Evolutionary conservation across 768 basidiomycete species (phyloP).

Genomic region (Leccinum broughii): DNA sequence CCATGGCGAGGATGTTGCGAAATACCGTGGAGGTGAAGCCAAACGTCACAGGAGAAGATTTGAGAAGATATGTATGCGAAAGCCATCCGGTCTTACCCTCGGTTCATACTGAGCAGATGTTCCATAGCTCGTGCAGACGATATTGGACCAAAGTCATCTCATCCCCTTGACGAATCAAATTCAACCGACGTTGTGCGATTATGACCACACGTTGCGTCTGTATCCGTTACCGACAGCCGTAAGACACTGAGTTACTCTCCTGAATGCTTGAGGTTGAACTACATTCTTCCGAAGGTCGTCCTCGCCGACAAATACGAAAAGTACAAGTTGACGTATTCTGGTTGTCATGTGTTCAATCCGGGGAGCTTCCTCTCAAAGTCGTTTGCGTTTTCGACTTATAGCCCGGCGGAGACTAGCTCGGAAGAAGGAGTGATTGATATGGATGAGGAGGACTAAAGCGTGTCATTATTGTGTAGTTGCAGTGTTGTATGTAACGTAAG

Average conservation of each 20-base stretch:
- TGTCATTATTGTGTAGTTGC: not conserved
- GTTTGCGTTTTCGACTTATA: conserved; percentile 88
- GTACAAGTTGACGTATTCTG: conserved; percentile 95
- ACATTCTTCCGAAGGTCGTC: conserved; percentile 56
- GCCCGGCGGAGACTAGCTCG: conserved; percentile 80
- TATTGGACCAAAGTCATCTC: conserved; percentile 95
- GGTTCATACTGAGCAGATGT: not conserved
- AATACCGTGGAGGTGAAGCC: conserved; percentile 90
- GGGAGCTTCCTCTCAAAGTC: conserved; percentile 85
- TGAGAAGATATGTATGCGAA: conserved; percentile 81
- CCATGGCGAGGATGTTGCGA: conserved; percentile 91
- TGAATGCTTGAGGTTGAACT: conserved; percentile 8
- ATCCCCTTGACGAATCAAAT: conserved; percentile 81
- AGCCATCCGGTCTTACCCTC: not conserved
- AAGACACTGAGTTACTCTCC: conserved; percentile 30
- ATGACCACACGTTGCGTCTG: conserved; percentile 87
- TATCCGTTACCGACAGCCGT: conserved; percentile 95
- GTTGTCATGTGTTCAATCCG: conserved; percentile 98
- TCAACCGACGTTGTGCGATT: conserved; percentile 86
- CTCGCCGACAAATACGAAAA: conserved; percentile 96
- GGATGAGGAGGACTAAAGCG: conserved; percentile 37
- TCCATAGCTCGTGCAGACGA: conserved; percentile 86
- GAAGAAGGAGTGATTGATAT: conserved; percentile 65
- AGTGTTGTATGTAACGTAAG: not conserved
- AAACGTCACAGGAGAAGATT: conserved; percentile 69